These are phyloP conservation scores for Amylostereum chailletii DNA, from an alignment of 1,284 basidiomycete genomes.

Conservation along the genomic window DNA sequence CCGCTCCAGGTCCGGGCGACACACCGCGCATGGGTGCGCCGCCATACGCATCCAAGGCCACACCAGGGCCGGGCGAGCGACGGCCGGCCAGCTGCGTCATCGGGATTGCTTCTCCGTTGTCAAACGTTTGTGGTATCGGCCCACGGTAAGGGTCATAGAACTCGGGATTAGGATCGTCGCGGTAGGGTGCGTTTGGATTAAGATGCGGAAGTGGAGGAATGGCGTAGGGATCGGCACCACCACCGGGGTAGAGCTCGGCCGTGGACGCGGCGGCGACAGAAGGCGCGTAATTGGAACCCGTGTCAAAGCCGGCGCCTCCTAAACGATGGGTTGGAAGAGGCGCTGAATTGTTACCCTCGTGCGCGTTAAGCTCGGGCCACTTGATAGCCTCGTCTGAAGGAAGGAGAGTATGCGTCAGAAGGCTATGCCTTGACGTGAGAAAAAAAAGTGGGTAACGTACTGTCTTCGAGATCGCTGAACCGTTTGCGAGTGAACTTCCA, in stretches of 20 bases:
- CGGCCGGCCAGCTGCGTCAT: constrained; percentile 61
- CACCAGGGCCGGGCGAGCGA: constrained; percentile 21
- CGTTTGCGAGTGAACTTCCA: constrained; percentile 81
- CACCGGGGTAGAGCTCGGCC: constrained; percentile 32
- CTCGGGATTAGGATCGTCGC: constrained; percentile 51
- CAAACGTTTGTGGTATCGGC: constrained; percentile 57
- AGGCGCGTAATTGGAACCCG: constrained; percentile 28
- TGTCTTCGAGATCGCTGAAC: constrained; percentile 65
- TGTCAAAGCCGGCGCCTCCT: constrained; percentile 56
- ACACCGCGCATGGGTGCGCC: too few relatives aligned
- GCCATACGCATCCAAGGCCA: not conserved
- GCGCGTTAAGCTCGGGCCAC: constrained; percentile 76
- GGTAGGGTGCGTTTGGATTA: constrained; percentile 65
- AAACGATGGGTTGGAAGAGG: constrained; percentile 56
- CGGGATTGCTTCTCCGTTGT: constrained; percentile 53
- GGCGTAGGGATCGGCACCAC: constrained; percentile 59
- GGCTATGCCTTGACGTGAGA: too few relatives aligned
- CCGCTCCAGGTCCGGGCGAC: too few relatives aligned
- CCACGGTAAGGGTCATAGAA: constrained; percentile 77
- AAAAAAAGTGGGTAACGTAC: constrained; percentile 33
- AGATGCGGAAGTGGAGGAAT: constrained; percentile 77
- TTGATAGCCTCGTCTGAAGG: constrained; percentile 69
- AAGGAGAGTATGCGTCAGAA: too few relatives aligned
- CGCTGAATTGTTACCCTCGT: constrained; percentile 37
- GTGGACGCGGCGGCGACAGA: constrained; percentile 42